These are phyloP conservation scores for Agroathelia rolfsii DNA, from an alignment of 1,284 basidiomycete species.

Conservation along the genomic window DNA sequence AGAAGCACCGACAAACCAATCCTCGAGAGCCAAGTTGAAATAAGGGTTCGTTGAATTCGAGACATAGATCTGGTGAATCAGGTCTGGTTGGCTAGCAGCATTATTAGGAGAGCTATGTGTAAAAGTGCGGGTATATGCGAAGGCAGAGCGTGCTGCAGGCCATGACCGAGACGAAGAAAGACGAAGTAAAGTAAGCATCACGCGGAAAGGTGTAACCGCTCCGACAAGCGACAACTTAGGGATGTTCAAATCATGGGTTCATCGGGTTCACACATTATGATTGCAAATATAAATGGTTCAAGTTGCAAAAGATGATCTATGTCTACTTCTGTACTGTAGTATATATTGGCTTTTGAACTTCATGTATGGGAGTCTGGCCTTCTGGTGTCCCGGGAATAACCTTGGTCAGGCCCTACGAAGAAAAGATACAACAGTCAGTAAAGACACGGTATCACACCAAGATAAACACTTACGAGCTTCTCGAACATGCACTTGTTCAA, in stretches of 20 bases:
- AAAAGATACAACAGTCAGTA: conserved; percentile 1
- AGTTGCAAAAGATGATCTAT: too few species aligned
- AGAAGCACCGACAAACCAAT: conserved; percentile 64
- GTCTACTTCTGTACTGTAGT: conserved; percentile 65
- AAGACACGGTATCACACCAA: neutral
- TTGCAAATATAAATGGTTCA: too few species aligned
- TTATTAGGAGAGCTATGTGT: too few species aligned
- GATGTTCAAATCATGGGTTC: too few species aligned
- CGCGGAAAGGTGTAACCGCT: too few species aligned
- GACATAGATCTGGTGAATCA: conserved; percentile 70
- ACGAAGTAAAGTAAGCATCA: too few species aligned
- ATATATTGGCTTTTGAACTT: conserved; percentile 80
- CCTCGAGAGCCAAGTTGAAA: conserved; percentile 91
- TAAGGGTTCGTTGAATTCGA: conserved; percentile 81
- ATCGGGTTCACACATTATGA: too few species aligned
- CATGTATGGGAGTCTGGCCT: conserved; percentile 83
- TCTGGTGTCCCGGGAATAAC: conserved; percentile 86
- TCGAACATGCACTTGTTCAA: conserved; percentile 96
- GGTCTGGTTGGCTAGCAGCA: too few species aligned
- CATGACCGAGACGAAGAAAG: too few species aligned
- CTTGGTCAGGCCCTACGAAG: conserved; percentile 75
- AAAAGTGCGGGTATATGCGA: too few species aligned
- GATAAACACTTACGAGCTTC: conserved; percentile 64
- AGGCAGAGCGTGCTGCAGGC: too few species aligned
- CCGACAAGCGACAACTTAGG: too few species aligned